These are phyloP conservation scores for Umbilicaria muhlenbergii DNA, from an alignment of 495 filamentous ascomycete genomes.

Conservation along the genomic window DNA sequence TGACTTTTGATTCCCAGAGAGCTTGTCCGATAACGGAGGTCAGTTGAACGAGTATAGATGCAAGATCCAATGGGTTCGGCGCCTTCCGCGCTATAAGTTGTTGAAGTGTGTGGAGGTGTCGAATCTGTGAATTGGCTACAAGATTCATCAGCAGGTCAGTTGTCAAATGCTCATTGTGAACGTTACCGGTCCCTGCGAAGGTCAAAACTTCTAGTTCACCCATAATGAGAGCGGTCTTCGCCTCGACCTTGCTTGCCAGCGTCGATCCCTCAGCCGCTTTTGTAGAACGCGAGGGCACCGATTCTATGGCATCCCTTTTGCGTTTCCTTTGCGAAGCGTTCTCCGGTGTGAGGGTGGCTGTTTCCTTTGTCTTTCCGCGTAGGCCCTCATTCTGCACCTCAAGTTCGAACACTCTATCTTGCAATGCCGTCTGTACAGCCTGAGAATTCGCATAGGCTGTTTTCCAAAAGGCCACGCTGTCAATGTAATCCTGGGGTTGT, in stretches of 20 bases:
- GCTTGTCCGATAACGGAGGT: too few species aligned
- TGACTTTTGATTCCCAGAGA: too few species aligned
- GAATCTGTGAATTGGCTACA: constrained; percentile 16
- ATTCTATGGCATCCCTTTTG: too few species aligned
- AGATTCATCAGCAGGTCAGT: neutral
- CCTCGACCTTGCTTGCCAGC: too few species aligned
- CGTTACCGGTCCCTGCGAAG: too few species aligned
- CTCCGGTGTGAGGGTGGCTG: neutral
- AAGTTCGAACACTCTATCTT: constrained; percentile 26
- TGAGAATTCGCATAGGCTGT: constrained; percentile 30
- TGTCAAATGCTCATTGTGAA: too few species aligned
- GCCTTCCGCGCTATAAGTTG: constrained; percentile 17
- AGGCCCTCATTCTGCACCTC: constrained; percentile 22
- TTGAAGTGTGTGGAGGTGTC: constrained; percentile 22
- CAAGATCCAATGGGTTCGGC: constrained; percentile 10
- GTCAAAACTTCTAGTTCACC: too few species aligned
- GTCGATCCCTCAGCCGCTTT: too few species aligned
- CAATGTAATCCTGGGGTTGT: constrained; percentile 21
- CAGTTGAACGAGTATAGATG: neutral
- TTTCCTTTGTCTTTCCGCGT: constrained; percentile 10
- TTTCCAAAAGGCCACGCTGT: constrained; percentile 35
- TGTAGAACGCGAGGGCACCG: too few species aligned
- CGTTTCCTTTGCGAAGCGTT: too few species aligned
- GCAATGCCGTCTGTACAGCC: constrained; percentile 27
- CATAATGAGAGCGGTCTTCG: too few species aligned